Base-by-base conservation (phyloP, 2,329 filamentous ascomycete species). In the Mycosphaerella sp. region DNA sequence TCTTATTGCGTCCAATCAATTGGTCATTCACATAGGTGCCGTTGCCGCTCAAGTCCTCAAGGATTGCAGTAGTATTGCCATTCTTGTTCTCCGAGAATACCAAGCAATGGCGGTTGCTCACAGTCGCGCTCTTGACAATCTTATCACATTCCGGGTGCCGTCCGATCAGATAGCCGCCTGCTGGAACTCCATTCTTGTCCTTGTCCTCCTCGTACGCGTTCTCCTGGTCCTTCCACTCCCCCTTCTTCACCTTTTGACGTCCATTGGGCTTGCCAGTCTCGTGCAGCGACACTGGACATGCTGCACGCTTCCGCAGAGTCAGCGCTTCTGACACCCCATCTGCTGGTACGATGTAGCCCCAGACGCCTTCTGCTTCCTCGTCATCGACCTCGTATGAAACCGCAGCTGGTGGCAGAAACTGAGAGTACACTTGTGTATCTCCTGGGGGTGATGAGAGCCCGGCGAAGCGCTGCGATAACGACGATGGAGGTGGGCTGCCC, bases 11-110 rank as follows among this genome's bases (percentile, higher is more conserved):
- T 18, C 93, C 93, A 18, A 98, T 81, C 27, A 95, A 79, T 13
- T 84, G 85, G 62, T 96, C 89, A 64, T 97, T 97, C 62, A 98
- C 85, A 66, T 90, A 98, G 0, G 94, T 98, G 44, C 93, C 93
- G 66, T 98, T 98, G 66, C 84, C 93, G 6, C 93, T 98, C 16
- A 97, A 73, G 68, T 98, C 93, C 68, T 98, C 90, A 4, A 98
- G 71, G 10, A 97, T 79, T 7, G 89, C 91, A 37, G 82, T 71
- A 0, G 75, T 66, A 55, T 77, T 75, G 30, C 81, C 79, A 44
- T 74, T 72, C 56, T 75, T 78, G 58, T 78, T 81, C 65, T 84
- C 79, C 44, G 74, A 76, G 62, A 86, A 87, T 1, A 88, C 59
- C 7, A 87, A 71, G 57, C 84, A 88, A 68, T 90, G 87, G 3